A percentile compares a stretch with the other conserved stretches of the same genome.
phyloP scores from a whole-genome alignment of 495 filamentous ascomycete species.

The Arthonia radiata region DNA sequence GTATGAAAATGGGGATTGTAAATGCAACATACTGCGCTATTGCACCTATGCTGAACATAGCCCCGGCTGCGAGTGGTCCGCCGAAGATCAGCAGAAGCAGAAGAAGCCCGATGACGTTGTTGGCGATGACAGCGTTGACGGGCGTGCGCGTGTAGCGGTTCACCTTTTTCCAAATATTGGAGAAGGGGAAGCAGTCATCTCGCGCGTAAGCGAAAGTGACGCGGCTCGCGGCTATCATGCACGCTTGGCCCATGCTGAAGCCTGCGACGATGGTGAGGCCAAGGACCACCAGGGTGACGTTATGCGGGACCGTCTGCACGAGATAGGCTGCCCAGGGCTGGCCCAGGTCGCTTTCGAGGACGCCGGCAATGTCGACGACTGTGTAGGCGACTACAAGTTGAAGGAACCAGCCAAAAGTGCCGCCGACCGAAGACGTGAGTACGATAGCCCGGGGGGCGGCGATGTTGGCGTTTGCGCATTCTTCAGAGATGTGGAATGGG shows the following conservation, averaged over 20 bases:
- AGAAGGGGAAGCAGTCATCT: slow-evolving; percentile 51
- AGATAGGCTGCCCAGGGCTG: slow-evolving; percentile 60
- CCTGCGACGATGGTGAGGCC: slow-evolving; percentile 48
- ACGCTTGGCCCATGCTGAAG: slow-evolving; percentile 63
- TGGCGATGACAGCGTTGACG: slow-evolving; percentile 59
- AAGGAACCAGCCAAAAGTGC: slow-evolving; percentile 47
- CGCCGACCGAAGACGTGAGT: slow-evolving; percentile 41
- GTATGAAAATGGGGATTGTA: slow-evolving; percentile 48
- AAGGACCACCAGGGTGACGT: slow-evolving; percentile 39
- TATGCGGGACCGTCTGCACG: slow-evolving; percentile 40
- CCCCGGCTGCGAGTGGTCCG: slow-evolving; percentile 38
- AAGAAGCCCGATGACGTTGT: slow-evolving; percentile 34
- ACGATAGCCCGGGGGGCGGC: slow-evolving; percentile 58
- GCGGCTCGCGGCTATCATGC: slow-evolving; percentile 56
- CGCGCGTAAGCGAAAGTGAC: slow-evolving; percentile 64
- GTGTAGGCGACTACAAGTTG: slow-evolving; percentile 66
- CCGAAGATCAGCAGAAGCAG: slow-evolving; percentile 47
- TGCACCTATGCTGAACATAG: slow-evolving; percentile 53
- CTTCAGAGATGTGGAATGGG: slow-evolving; percentile 52
- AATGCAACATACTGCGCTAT: slow-evolving; percentile 55
- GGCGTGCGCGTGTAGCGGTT: slow-evolving; percentile 42
- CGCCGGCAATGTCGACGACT: slow-evolving; percentile 36
- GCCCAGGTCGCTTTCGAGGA: slow-evolving; percentile 37
- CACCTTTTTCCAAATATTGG: slow-evolving; percentile 37
- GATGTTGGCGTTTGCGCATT: slow-evolving; percentile 53